Percentiles rank a stretch among this genome's conserved stretches.
These are phyloP conservation scores for Trametes versicolor DNA, from an alignment of 1,284 basidiomycete genomes.

Conservation along the genomic window DNA sequence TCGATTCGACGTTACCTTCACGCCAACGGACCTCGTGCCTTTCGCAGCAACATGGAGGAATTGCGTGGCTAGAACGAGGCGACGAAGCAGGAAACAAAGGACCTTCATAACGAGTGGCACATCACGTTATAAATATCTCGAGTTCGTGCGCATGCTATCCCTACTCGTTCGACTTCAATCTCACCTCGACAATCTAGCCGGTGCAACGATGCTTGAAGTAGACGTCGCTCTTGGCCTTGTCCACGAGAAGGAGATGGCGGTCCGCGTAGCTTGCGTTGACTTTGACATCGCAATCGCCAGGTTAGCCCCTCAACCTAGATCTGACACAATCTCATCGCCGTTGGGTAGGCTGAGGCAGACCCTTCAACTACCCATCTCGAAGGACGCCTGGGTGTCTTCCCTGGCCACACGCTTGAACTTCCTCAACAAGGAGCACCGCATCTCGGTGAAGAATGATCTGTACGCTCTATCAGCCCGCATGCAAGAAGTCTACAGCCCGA, in stretches of 20 bases:
- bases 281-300: not conserved
- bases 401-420: not conserved
- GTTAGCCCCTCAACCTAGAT: not conserved
- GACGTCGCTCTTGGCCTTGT: not conserved
- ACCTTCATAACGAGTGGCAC: too few relatives aligned
- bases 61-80: too few relatives aligned
- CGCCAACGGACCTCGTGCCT: too few relatives aligned
- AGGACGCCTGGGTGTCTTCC: not conserved
- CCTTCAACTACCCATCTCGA: not conserved
- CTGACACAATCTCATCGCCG: not conserved
- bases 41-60: too few relatives aligned
- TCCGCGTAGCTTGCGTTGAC: not conserved
- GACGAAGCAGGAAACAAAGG: too few relatives aligned
- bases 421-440: slow-evolving; percentile 4
- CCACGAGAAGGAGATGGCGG: not conserved
- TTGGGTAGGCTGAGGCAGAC: not conserved
- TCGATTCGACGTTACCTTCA: too few relatives aligned
- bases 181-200: too few relatives aligned
- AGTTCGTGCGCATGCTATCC: too few relatives aligned
- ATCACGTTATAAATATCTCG: too few relatives aligned
- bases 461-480: not conserved
- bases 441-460: not conserved
- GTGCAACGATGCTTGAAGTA: not conserved
- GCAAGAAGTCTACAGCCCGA: not conserved
- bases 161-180: too few relatives aligned